Percentiles rank a stretch among this genome's conserved stretches.
These are phyloP conservation scores for Choiromyces venosus DNA, from an alignment of 495 filamentous ascomycete genomes.

Conservation along the genomic window DNA sequence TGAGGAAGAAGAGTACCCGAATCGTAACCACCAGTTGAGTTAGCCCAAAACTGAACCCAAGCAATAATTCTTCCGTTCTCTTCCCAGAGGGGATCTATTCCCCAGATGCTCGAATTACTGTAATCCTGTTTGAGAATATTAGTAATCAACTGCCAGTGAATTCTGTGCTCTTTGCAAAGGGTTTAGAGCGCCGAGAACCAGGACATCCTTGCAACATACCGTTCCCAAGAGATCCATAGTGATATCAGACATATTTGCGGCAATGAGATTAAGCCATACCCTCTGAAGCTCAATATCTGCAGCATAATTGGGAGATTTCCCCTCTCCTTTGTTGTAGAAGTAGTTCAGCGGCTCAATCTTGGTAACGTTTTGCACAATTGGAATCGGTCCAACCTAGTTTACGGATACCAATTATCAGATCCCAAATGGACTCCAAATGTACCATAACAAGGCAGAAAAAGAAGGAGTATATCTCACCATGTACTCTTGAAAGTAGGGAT, in stretches of 20 bases:
- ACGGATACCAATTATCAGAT: background rate
- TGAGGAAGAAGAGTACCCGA: slow-evolving; percentile 46
- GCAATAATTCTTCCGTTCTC: slow-evolving; percentile 45
- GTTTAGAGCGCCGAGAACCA: slow-evolving; percentile 40
- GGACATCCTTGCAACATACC: slow-evolving; percentile 20
- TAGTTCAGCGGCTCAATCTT: slow-evolving; percentile 45
- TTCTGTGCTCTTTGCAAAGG: slow-evolving; percentile 21
- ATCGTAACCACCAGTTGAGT: slow-evolving; percentile 43
- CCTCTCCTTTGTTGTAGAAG: slow-evolving; percentile 46
- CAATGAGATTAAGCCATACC: slow-evolving; percentile 41
- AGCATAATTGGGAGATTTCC: slow-evolving; percentile 46
- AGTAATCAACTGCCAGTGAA: slow-evolving; percentile 28
- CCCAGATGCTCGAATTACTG: slow-evolving; percentile 46
- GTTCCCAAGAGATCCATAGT: slow-evolving; percentile 40
- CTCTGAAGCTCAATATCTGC: slow-evolving; percentile 40
- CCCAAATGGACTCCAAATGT: background rate
- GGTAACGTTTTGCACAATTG: slow-evolving; percentile 44
- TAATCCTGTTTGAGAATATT: slow-evolving; percentile 39
- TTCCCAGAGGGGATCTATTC: slow-evolving; percentile 46
- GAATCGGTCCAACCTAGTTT: slow-evolving; percentile 49
- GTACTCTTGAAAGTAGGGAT: slow-evolving; percentile 48
- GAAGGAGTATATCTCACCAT: slow-evolving; percentile 15
- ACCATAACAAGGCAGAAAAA: background rate
- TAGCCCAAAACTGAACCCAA: slow-evolving; percentile 47
- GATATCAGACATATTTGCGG: slow-evolving; percentile 44